These are phyloP conservation scores for Apiospora pterosperma DNA, from an alignment of 2,329 filamentous ascomycete species.

Conservation along the genomic window DNA sequence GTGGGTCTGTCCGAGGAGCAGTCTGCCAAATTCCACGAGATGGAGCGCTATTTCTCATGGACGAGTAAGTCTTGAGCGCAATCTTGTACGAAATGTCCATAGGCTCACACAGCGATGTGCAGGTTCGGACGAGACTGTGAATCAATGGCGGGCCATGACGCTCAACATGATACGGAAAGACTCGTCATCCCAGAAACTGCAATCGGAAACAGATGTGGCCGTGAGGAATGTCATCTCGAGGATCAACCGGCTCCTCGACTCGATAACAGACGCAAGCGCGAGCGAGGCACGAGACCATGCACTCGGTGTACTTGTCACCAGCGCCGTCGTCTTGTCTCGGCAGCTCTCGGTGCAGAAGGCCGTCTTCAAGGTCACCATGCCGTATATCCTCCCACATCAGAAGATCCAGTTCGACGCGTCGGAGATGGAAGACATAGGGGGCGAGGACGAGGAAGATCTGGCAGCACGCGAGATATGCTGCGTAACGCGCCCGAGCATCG, in stretches of 20 bases:
- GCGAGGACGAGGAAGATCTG: conserved; percentile 56
- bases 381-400: conserved; percentile 49
- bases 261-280: conserved; percentile 40
- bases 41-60: conserved; percentile 42
- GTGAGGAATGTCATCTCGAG: conserved; percentile 41
- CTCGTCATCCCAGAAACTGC: conserved; percentile 38
- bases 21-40: conserved; percentile 44
- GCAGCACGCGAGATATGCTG: conserved; percentile 53
- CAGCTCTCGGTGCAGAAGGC: conserved; percentile 57
- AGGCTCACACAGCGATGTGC: conserved; percentile 12
- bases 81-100: not conserved
- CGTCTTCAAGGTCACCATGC: conserved; percentile 54
- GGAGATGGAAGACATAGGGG: conserved; percentile 65
- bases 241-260: conserved; percentile 47
- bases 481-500: conserved; percentile 61
- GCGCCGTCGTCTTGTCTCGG: conserved; percentile 53
- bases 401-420: conserved; percentile 52
- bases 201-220: conserved; percentile 39
- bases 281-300: conserved; percentile 47
- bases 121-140: conserved; percentile 51
- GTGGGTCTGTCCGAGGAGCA: conserved; percentile 58
- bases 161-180: conserved; percentile 57
- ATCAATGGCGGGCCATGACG: conserved; percentile 66
- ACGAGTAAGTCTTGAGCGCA: conserved; percentile 31
- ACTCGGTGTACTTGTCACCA: conserved; percentile 49